These are phyloP conservation scores for Carallia pectinifolia DNA, from an alignment of 345 rosid species.

Conservation along the genomic window DNA sequence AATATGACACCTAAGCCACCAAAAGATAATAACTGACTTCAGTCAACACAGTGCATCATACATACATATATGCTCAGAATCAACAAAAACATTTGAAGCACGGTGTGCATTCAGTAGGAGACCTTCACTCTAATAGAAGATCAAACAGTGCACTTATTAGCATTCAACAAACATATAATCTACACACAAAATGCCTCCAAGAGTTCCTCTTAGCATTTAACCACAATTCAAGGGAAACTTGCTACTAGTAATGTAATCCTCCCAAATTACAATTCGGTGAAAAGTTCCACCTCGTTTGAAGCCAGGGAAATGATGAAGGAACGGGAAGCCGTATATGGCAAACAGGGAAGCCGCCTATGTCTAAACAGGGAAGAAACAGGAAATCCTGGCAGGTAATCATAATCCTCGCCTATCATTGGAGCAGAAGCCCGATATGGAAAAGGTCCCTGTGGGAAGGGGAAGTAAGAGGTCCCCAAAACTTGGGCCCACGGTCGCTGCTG, in stretches of 20 bases:
- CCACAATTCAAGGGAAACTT: neutral
- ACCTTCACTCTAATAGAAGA: no score
- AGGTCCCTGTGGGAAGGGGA: slow-evolving; percentile 27
- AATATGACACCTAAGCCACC: no score
- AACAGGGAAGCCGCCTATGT: neutral
- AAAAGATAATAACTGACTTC: no score
- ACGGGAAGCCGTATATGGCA: no score
- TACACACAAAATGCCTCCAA: slow-evolving; percentile 1
- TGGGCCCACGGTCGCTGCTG: neutral
- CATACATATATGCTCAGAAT: no score
- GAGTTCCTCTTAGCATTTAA: neutral
- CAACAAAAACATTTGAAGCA: no score
- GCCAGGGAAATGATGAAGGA: neutral
- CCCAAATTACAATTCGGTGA: slow-evolving; percentile 40
- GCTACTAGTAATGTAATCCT: slow-evolving; percentile 14
- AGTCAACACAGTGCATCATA: no score
- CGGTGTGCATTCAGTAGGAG: no score
- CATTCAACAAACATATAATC: neutral
- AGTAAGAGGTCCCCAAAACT: neutral
- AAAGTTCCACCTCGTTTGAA: slow-evolving; percentile 14
- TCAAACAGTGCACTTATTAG: no score
- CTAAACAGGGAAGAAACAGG: slow-evolving; percentile 18
- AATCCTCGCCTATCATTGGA: slow-evolving; percentile 34
- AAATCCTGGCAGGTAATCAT: slow-evolving; percentile 32
- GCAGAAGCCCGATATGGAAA: slow-evolving; percentile 20